These are phyloP conservation scores for Apiotrichum veenhuisii DNA, from an alignment of 1,284 basidiomycete species.

Conservation along the genomic window DNA sequence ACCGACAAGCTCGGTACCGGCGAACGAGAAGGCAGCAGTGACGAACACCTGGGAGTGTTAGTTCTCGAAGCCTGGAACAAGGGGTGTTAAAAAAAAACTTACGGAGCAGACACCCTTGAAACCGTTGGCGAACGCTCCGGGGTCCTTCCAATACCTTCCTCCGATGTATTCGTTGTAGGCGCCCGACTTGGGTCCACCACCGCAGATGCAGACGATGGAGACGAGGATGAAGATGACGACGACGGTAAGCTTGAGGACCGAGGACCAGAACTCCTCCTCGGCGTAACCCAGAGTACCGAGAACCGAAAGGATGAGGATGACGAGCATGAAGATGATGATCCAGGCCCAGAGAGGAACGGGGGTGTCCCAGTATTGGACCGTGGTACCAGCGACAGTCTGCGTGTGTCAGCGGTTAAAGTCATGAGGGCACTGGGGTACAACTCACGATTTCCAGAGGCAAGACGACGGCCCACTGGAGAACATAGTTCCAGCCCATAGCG, in stretches of 20 bases:
- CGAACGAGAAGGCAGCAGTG: slow-evolving; percentile 72
- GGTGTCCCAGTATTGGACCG: slow-evolving; percentile 44
- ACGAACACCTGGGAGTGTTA: slow-evolving; percentile 16
- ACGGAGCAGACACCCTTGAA: slow-evolving; percentile 50
- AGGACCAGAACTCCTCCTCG: slow-evolving; percentile 49
- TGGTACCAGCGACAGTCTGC: slow-evolving; percentile 45
- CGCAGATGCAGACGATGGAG: slow-evolving; percentile 37
- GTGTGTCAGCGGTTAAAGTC: neutral
- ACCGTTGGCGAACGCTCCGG: slow-evolving; percentile 49
- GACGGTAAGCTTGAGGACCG: slow-evolving; percentile 46
- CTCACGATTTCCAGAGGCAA: slow-evolving; percentile 46
- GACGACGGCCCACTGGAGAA: slow-evolving; percentile 48
- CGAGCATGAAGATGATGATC: slow-evolving; percentile 46
- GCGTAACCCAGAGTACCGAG: slow-evolving; percentile 45
- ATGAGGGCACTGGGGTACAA: neutral
- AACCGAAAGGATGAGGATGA: slow-evolving; percentile 31
- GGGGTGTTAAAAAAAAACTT: slow-evolving; percentile 34
- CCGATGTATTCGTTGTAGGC: slow-evolving; percentile 33
- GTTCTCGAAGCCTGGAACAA: too few relatives aligned
- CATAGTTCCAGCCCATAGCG: slow-evolving; percentile 50
- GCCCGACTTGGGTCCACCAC: slow-evolving; percentile 41
- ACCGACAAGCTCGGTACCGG: slow-evolving; percentile 75
- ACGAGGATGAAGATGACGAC: slow-evolving; percentile 49
- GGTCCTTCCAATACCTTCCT: slow-evolving; percentile 37
- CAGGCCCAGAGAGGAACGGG: slow-evolving; percentile 42